Conservation (phyloP, 139 green algal genomes). For the Parachlorella kessleri region DNA sequence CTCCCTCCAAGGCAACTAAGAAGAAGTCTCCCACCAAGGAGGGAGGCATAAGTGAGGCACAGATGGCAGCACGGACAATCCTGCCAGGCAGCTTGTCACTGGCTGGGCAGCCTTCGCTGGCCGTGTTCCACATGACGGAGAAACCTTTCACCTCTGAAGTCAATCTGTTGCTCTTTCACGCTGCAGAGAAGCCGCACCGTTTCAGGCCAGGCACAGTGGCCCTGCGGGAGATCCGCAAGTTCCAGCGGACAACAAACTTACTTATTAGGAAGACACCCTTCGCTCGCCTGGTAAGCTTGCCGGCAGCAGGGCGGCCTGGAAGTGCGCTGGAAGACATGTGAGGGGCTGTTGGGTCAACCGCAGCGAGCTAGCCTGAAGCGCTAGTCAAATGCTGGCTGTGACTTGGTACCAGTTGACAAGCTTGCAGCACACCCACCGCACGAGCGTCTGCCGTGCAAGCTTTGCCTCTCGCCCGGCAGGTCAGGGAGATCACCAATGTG, state of each 20-base stretch:
- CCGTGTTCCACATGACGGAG: too few species aligned
- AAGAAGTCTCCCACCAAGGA: background rate
- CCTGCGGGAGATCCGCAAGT: constrained; percentile 72
- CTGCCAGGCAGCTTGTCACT: too few species aligned
- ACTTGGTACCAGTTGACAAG: background rate
- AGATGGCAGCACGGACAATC: too few species aligned
- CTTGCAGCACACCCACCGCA: background rate
- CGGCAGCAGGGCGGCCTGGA: too few species aligned
- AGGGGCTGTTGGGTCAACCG: background rate
- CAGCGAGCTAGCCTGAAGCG: background rate
- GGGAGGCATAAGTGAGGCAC: too few species aligned
- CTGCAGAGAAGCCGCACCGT: constrained; percentile 43
- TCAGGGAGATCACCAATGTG: constrained; percentile 91
- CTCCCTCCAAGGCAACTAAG: background rate
- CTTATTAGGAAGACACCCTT: constrained; percentile 86
- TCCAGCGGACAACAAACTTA: constrained; percentile 75
- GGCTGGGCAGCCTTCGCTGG: background rate
- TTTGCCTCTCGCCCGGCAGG: constrained; percentile 42
- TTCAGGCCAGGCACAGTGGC: constrained; percentile 74
- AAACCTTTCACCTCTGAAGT: background rate
- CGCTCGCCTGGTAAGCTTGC: constrained; percentile 60
- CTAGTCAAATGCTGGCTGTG: background rate
- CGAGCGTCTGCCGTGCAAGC: background rate
- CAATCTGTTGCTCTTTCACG: background rate
- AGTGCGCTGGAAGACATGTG: too few species aligned